phyloP scores from a whole-genome alignment of 306 rosid genomes.

The Prunus armeniaca region DNA sequence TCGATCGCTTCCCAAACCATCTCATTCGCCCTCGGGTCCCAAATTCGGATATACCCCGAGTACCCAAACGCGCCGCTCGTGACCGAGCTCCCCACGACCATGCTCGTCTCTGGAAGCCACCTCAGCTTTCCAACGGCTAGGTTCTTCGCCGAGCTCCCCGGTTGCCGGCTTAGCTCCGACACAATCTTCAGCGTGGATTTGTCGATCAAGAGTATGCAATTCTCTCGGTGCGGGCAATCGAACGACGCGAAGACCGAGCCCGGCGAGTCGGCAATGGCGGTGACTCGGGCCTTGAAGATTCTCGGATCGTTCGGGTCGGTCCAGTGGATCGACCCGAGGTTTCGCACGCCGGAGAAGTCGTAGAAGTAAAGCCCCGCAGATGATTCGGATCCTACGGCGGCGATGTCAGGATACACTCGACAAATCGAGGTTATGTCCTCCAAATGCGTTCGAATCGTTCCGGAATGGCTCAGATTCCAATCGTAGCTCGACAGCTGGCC shows the following conservation, averaged over 20 bases:
- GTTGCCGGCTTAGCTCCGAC: constrained; percentile 55
- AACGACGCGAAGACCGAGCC: constrained; percentile 59
- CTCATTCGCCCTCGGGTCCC: constrained; percentile 67
- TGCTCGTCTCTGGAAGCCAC: constrained; percentile 55
- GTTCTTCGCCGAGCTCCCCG: constrained; percentile 69
- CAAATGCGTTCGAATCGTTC: constrained; percentile 68
- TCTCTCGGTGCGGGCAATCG: constrained; percentile 65
- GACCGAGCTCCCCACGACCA: constrained; percentile 56
- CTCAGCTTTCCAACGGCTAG: constrained; percentile 56
- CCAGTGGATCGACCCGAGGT: constrained; percentile 71
- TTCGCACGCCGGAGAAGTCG: constrained; percentile 62
- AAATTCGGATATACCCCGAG: constrained; percentile 68
- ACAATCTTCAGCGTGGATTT: constrained; percentile 51
- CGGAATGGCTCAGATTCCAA: constrained; percentile 51
- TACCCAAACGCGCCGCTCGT: constrained; percentile 71
- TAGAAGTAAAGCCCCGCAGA: constrained; percentile 71
- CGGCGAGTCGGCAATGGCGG: constrained; percentile 50
- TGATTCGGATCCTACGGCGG: constrained; percentile 63
- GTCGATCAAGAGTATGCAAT: constrained; percentile 65
- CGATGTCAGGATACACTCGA: constrained; percentile 68
- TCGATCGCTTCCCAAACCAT: constrained; percentile 84
- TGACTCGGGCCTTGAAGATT: constrained; percentile 77
- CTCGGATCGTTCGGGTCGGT: constrained; percentile 70
- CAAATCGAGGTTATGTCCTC: constrained; percentile 65
- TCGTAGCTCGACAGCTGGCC: constrained; percentile 84